Evolutionary conservation across 306 rosid genomes (phyloP), one percentile per base, ranked within the genome.

Genomic region (Cyclanthera cordifolia): DNA sequence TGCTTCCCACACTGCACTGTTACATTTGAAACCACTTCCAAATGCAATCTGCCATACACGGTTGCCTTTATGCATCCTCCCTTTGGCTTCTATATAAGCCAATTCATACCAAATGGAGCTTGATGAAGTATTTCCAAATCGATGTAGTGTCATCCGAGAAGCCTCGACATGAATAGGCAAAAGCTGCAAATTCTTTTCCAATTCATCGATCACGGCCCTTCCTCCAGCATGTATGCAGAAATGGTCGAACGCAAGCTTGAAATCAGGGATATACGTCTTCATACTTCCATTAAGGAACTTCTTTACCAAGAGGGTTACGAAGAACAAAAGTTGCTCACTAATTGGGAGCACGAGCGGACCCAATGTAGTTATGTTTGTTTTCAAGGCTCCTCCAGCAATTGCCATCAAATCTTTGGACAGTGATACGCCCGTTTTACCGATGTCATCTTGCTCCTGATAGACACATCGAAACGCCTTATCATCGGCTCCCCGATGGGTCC

Each of bases 1-100:
- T 3, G 95, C 91, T 78, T 88, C 80, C 95, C 91, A 88, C 15
- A 88, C 85, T 0, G 89, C 95, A 69, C 95, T 88, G 20, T 88
- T 88, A 71, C 95, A 88, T 50, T 85, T 88, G 69, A 88, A 88
- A 30, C 95, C 95, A 74, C 91, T 88, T 23, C 91, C 95, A 70
- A 88, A 88, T n/a, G 91, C 95, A 70, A 88, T 88, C 79, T 88
- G 95, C 95, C 95, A 88, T 24, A 86, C 76, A 51, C 85, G 86
- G 60, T 88, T 80, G 43, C 95, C 89, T 74, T 69, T 88, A 53
- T 71, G 75, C 81, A 88, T 79, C 78, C 89, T 82, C 69, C 91
- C 86, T 45, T 86, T 82, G 50, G 95, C 91, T 66, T 88, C 95
- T 21, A 54, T 84, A 51, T 88, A 88, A 11, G 91, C 83, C 76